A percentile compares a stretch with the other conserved stretches of the same genome.
Conservation (phyloP, 2,329 filamentous ascomycete species). For the Onygenales sp. region DNA sequence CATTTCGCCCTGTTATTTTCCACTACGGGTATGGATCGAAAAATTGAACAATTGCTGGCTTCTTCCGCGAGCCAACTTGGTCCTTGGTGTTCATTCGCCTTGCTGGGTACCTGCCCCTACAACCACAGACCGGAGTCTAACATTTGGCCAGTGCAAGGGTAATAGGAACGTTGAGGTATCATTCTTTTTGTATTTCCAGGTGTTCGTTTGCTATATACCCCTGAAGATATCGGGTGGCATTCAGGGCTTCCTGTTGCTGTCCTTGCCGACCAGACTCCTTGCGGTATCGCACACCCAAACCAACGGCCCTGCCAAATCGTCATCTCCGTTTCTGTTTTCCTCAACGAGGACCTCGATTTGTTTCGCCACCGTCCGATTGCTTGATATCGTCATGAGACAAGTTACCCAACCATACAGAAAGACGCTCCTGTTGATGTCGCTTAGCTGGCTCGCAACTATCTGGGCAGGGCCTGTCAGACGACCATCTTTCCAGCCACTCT, state of each 20-base stretch:
- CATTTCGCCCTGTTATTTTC: neutral
- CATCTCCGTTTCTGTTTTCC: conserved; percentile 36
- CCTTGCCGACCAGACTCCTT: conserved; percentile 58
- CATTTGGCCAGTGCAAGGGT: no score
- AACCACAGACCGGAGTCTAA: no score
- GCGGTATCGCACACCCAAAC: conserved; percentile 58
- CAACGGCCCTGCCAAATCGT: conserved; percentile 47
- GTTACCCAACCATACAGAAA: conserved; percentile 63
- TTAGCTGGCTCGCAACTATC: conserved; percentile 40
- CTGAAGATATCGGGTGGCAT: neutral
- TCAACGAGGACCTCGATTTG: conserved; percentile 54
- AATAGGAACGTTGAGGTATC: no score
- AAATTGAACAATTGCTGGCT: no score
- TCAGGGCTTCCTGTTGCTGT: conserved; percentile 38
- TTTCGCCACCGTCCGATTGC: conserved; percentile 58
- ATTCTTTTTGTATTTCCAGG: no score
- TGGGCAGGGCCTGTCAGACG: conserved; percentile 37
- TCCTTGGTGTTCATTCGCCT: no score
- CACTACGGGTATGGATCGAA: neutral
- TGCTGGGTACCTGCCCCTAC: no score
- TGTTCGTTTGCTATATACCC: no score
- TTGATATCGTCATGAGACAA: conserved; percentile 57
- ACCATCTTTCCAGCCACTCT: conserved; percentile 20
- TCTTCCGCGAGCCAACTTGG: no score
- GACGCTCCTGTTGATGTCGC: conserved; percentile 56